Percentiles rank a stretch among this genome's conserved stretches.
Conservation (phyloP, 805 yeast genomes). For the Naumovozyma castellii region DNA sequence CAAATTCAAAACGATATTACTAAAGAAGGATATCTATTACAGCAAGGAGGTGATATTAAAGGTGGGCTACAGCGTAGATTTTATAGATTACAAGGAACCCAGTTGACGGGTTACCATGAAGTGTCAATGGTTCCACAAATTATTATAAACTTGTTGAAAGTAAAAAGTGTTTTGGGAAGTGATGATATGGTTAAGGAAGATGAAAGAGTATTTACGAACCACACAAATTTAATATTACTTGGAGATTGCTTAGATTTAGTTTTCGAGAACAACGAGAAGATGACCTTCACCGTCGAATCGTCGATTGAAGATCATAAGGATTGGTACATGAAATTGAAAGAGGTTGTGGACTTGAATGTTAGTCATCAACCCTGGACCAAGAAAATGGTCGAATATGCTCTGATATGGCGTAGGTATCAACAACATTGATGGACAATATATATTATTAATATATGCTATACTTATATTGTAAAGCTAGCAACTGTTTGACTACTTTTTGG, state of each 20-base stretch:
- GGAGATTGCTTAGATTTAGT: constrained; percentile 67
- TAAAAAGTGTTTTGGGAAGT: constrained; percentile 35
- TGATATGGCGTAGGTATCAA: neutral
- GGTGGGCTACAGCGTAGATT: constrained; percentile 58
- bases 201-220: constrained; percentile 60
- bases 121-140: constrained; percentile 59
- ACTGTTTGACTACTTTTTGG: too few species aligned
- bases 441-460: too few species aligned
- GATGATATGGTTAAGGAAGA: constrained; percentile 24
- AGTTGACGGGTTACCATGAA: constrained; percentile 70
- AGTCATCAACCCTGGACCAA: constrained; percentile 59
- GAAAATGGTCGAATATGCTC: constrained; percentile 22
- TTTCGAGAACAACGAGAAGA: constrained; percentile 72
- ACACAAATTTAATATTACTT: constrained; percentile 51
- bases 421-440: neutral
- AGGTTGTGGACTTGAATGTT: constrained; percentile 45
- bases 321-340: constrained; percentile 58
- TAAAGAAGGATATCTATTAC: constrained; percentile 67
- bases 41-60: constrained; percentile 85
- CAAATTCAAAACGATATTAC: constrained; percentile 27
- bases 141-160: constrained; percentile 64
- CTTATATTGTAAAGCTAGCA: too few species aligned
- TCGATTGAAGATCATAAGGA: constrained; percentile 45
- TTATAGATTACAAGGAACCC: constrained; percentile 63
- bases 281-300: constrained; percentile 70